These are phyloP conservation scores for Backusella circina DNA, from an alignment of 192 early-diverging fungal species.

Conservation along the genomic window DNA sequence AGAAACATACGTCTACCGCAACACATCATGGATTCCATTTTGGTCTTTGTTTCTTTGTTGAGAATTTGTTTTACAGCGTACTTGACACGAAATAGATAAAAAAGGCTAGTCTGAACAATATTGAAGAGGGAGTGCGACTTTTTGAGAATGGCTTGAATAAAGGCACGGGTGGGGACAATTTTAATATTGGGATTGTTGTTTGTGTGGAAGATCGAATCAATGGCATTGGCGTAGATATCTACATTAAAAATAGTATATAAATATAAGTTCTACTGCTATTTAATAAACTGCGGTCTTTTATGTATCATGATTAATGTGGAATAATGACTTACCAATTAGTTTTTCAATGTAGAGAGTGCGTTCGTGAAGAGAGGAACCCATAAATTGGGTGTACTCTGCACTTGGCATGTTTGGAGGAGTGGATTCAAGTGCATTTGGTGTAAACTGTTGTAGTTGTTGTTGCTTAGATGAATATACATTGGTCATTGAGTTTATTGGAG, in stretches of 20 bases:
- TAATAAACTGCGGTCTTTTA: neutral
- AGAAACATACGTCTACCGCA: slow-evolving; percentile 83
- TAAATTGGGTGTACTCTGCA: slow-evolving; percentile 9
- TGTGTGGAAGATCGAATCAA: slow-evolving; percentile 54
- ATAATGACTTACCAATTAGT: slow-evolving; percentile 14
- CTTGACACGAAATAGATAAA: slow-evolving; percentile 62
- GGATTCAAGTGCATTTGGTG: neutral
- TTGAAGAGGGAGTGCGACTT: slow-evolving; percentile 67
- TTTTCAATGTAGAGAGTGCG: slow-evolving; percentile 1
- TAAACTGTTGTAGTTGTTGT: neutral
- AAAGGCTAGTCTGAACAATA: slow-evolving; percentile 66
- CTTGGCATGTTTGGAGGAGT: neutral
- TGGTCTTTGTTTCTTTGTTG: neutral
- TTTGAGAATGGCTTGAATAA: slow-evolving; percentile 64
- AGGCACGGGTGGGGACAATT: slow-evolving; percentile 49
- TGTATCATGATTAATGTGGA: neutral
- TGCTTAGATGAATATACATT: neutral
- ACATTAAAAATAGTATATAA: slow-evolving; percentile 1
- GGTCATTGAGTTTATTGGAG: neutral
- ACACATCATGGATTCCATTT: slow-evolving; percentile 46
- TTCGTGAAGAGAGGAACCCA: neutral
- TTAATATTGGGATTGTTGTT: slow-evolving; percentile 31
- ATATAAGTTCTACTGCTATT: neutral
- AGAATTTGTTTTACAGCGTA: slow-evolving; percentile 33
- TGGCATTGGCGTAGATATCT: slow-evolving; percentile 61